A percentile compares a stretch with the other conserved stretches of the same genome.
Evolutionary conservation across 805 yeast genomes (phyloP).

Genomic region (Candida corydali): DNA sequence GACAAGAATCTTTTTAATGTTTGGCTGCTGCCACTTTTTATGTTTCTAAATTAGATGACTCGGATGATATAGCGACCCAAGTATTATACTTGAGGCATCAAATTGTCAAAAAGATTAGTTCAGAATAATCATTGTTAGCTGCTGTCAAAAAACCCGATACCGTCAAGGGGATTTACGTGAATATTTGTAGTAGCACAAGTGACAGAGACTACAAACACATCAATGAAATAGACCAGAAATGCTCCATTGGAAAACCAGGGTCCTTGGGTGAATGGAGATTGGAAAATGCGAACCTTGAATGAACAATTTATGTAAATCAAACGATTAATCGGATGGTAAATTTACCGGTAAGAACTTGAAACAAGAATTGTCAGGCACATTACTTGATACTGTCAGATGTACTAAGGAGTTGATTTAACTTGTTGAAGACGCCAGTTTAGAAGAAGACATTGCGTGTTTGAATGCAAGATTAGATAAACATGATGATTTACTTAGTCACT

Average conservation of each 20-base stretch:
- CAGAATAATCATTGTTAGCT: conserved; percentile 76
- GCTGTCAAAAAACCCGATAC: conserved; percentile 76
- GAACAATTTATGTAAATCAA: conserved; percentile 58
- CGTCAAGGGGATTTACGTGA: conserved; percentile 69
- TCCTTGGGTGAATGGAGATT: conserved; percentile 80
- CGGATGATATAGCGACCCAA: conserved; percentile 84
- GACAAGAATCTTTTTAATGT: conserved; percentile 43
- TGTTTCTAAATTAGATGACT: conserved; percentile 77
- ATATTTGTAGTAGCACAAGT: conserved; percentile 72
- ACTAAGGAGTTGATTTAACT: conserved; percentile 94
- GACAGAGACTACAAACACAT: conserved; percentile 82
- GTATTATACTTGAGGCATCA: conserved; percentile 87
- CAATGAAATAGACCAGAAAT: conserved; percentile 87
- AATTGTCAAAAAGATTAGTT: conserved; percentile 84
- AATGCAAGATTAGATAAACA: conserved; percentile 54
- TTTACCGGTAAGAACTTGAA: conserved; percentile 86
- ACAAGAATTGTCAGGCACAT: conserved; percentile 92
- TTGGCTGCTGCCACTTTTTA: conserved; percentile 58
- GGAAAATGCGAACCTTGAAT: conserved; percentile 83
- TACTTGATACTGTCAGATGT: conserved; percentile 94
- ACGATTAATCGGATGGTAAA: conserved; percentile 46
- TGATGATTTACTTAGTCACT: conserved; percentile 22
- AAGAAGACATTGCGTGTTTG: conserved; percentile 77
- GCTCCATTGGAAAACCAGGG: conserved; percentile 86
- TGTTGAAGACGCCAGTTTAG: conserved; percentile 89